Conservation (phyloP, 805 yeast genomes). For the Teunomyces panamensis region DNA sequence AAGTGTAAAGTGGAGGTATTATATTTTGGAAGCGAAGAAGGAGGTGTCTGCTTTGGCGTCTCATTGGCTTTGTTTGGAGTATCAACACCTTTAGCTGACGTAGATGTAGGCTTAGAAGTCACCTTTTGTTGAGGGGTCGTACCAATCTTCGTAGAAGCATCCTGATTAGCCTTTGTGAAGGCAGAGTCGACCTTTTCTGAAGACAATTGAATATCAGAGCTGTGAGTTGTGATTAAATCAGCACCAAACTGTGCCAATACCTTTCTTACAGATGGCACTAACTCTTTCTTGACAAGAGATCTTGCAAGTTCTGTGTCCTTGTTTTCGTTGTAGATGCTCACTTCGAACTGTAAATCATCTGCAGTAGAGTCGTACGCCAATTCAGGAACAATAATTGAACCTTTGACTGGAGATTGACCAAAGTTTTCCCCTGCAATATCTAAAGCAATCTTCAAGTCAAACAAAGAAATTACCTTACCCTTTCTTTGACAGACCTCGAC, state of each 20-base stretch:
- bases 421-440: conserved; percentile 49
- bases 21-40: conserved; percentile 51
- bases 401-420: conserved; percentile 46
- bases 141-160: conserved; percentile 27
- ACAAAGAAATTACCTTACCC: conserved; percentile 90
- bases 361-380: conserved; percentile 87
- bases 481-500: conserved; percentile 96
- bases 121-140: conserved; percentile 8
- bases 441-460: conserved; percentile 71
- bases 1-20: conserved; percentile 79
- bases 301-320: conserved; percentile 51
- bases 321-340: conserved; percentile 59
- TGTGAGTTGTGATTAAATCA: conserved; percentile 72
- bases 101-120: conserved; percentile 6
- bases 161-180: conserved; percentile 54
- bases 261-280: conserved; percentile 70
- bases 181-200: conserved; percentile 36
- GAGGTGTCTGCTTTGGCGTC: conserved; percentile 6
- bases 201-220: conserved; percentile 84
- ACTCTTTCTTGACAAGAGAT: conserved; percentile 41
- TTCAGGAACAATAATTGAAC: conserved; percentile 84
- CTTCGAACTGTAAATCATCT: conserved; percentile 82
- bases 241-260: conserved; percentile 64
- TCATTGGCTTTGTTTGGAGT: conserved; percentile 10
- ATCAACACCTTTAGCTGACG: conserved; percentile 8